Conservation (phyloP, 441 rosid genomes). For the Adansonia rubrostipa region DNA sequence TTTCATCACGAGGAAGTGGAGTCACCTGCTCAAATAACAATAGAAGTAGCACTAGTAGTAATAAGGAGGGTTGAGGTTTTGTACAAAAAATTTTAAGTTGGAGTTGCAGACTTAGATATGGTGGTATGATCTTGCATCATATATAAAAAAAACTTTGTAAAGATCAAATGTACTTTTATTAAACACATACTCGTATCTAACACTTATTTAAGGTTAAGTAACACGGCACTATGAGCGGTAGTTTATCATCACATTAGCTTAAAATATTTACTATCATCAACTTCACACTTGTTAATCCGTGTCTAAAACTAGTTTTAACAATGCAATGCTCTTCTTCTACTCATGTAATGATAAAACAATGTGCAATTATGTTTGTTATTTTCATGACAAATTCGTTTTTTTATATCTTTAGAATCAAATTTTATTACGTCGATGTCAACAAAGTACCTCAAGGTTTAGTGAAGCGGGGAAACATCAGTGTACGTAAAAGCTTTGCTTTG, state of each 20-base stretch:
- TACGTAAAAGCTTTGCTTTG: slow-evolving; percentile 31
- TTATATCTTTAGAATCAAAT: slow-evolving; percentile 47
- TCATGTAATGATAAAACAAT: neutral
- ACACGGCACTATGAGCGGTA: neutral
- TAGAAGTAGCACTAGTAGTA: neutral
- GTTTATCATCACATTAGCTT: neutral
- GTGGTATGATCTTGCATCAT: no score
- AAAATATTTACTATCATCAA: neutral
- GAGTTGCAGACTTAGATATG: neutral
- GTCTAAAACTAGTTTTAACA: neutral
- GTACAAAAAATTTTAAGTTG: neutral
- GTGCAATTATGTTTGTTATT: neutral
- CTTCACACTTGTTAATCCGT: neutral
- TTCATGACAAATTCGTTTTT: neutral
- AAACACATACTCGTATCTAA: no score
- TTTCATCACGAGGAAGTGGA: neutral
- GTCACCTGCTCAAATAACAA: neutral
- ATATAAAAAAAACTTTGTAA: no score
- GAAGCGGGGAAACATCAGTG: slow-evolving; percentile 83
- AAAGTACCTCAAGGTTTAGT: slow-evolving; percentile 81
- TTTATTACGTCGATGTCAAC: slow-evolving; percentile 82
- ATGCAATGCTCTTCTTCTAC: neutral
- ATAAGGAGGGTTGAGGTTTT: neutral
- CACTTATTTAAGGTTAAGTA: no score
- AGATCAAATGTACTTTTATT: no score